Evolutionary conservation across 1,139 yeast species (phyloP), one percentile per base, ranked within the genome.

Genomic region (Schwanniomyces etchellsii): DNA sequence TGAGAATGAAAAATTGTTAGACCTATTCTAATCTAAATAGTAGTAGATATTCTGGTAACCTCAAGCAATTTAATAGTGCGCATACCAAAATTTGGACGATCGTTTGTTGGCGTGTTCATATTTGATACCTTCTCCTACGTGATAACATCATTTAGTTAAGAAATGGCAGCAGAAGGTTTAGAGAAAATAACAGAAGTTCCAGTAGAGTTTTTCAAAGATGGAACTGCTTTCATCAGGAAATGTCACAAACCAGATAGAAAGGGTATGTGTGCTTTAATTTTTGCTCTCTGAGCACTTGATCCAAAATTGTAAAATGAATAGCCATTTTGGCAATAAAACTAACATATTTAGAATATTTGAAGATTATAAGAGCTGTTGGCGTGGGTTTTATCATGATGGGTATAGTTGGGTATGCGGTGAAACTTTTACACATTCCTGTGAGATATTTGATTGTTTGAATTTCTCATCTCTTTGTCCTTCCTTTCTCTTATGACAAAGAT

Each of bases 321-420:
- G n/a, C n/a, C n/a, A 18, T 7, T 18, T 18, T n/a, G 21, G n/a
- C 7, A 18, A 7, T 18, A 18, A 5, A 47, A 58, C 64, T 57
- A 53, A 58, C 60, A 21, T 4, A 21, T 27, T 14, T 42, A 76
- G 98, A 91, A 66, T 89, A 84, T 70, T 50, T 80, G 38, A 82
- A 83, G 62, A 84, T 89, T 54, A 75, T 91, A 45, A 81, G 91
- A 64, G 96, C 97, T 35, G 97, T 91, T 35, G 97, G 97, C 50
- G 74, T 88, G 45, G 98, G 98, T 48, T 91, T 89, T 64, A 67
- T 89, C 47, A 89, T 89, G 77, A 93, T 91, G 91, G 98, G 98
- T 51, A 83, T 86, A 50, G 94, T 91, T 50, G 98, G 98, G 37
- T 91, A 88, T 65, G 84, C 81, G 50, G 94, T 91, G 63, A 91